phyloP scores from a whole-genome alignment of 768 basidiomycete species.

The Tylopilus rubrobrunneus region DNA sequence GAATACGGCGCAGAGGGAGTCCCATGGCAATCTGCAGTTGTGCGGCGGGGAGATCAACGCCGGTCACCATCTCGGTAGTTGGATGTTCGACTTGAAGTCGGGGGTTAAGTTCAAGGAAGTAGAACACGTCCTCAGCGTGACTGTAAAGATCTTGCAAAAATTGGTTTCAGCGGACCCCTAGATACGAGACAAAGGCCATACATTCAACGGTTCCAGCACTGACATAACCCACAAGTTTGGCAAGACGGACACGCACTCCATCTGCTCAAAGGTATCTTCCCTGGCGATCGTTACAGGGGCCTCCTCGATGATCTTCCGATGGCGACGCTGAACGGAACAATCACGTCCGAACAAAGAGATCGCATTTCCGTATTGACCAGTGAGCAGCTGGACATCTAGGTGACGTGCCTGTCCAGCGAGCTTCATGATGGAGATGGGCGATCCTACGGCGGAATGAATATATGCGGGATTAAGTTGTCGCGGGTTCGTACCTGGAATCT shows the following conservation, averaged over 20 bases:
- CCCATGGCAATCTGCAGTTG: slow-evolving; percentile 99
- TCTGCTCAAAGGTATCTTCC: slow-evolving; percentile 87
- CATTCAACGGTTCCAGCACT: slow-evolving; percentile 99
- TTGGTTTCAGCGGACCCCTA: not conserved
- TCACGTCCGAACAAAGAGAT: slow-evolving; percentile 99
- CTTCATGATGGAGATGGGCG: slow-evolving; percentile 99
- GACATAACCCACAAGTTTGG: slow-evolving; percentile 98
- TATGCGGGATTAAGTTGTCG: not conserved
- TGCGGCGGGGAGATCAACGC: slow-evolving; percentile 95
- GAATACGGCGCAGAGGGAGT: slow-evolving; percentile 90
- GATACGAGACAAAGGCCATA: slow-evolving; percentile 29
- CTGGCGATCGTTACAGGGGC: slow-evolving; percentile 97
- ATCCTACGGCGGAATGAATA: slow-evolving; percentile 49
- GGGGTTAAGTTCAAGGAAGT: slow-evolving; percentile 97
- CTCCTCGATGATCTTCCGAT: slow-evolving; percentile 99
- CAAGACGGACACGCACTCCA: slow-evolving; percentile 98
- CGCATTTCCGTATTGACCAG: slow-evolving; percentile 98
- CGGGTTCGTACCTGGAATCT: slow-evolving; percentile 79
- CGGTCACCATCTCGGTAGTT: slow-evolving; percentile 99
- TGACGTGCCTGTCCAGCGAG: slow-evolving; percentile 97
- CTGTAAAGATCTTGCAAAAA: slow-evolving; percentile 79
- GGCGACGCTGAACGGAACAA: slow-evolving; percentile 97
- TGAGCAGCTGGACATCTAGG: slow-evolving; percentile 95
- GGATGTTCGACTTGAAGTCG: slow-evolving; percentile 99
- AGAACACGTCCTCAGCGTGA: slow-evolving; percentile 89